Evolutionary conservation across 1,139 yeast genomes (phyloP).

Genomic region (Eremothecium coryli): DNA sequence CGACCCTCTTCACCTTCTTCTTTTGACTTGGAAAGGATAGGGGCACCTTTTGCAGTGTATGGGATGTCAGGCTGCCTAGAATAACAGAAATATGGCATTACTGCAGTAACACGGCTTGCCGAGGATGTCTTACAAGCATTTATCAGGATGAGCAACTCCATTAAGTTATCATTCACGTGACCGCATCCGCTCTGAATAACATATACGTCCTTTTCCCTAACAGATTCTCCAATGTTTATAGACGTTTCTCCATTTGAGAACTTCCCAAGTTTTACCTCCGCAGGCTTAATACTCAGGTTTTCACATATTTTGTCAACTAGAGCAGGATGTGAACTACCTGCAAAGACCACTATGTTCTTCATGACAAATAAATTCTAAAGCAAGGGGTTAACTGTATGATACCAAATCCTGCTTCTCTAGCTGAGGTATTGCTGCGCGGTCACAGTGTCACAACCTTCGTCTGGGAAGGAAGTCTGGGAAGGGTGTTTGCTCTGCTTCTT

Average conservation of each 20-base stretch:
- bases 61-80: constrained; percentile 95
- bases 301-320: constrained; percentile 54
- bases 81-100: constrained; percentile 89
- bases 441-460: no score
- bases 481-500: no score
- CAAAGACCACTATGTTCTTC: constrained; percentile 65
- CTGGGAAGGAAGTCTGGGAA: no score
- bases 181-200: constrained; percentile 67
- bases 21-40: constrained; percentile 35
- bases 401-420: no score
- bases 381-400: no score
- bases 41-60: constrained; percentile 63
- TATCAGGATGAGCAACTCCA: constrained; percentile 79
- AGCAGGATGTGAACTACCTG: constrained; percentile 62
- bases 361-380: no score
- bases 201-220: constrained; percentile 87
- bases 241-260: constrained; percentile 88
- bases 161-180: constrained; percentile 80
- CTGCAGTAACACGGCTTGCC: constrained; percentile 89
- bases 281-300: constrained; percentile 55
- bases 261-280: constrained; percentile 48
- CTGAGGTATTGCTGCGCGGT: no score
- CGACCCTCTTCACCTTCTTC: constrained; percentile 12
- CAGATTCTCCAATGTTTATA: constrained; percentile 71
- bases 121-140: constrained; percentile 95